Evolutionary conservation across 805 yeast genomes (phyloP).

Genomic region (Candida cerambycidarum): DNA sequence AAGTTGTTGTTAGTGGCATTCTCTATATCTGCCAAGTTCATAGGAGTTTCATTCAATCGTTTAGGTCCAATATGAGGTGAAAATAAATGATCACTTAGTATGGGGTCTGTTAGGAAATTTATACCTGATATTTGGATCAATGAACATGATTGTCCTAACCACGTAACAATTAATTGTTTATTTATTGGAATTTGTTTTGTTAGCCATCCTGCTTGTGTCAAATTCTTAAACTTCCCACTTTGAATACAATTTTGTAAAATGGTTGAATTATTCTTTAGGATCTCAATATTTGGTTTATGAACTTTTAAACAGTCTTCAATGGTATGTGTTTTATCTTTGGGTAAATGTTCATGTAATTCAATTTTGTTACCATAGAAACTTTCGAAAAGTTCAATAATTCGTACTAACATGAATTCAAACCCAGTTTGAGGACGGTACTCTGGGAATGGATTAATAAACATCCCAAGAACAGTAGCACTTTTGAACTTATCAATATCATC

Average conservation of each 20-base stretch:
- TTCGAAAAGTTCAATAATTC: conserved; percentile 71
- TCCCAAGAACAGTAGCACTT: conserved; percentile 58
- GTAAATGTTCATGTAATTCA: conserved; percentile 36
- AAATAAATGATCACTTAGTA: conserved; percentile 66
- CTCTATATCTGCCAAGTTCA: conserved; percentile 54
- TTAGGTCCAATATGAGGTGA: conserved; percentile 73
- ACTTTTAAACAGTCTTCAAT: conserved; percentile 61
- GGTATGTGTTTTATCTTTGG: conserved; percentile 37
- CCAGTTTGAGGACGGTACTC: conserved; percentile 90
- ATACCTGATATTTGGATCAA: conserved; percentile 67
- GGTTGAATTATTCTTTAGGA: conserved; percentile 36
- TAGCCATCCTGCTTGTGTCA: conserved; percentile 6
- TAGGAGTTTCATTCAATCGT: conserved; percentile 78
- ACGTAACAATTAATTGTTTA: conserved; percentile 66
- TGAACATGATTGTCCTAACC: conserved; percentile 94
- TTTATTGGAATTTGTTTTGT: conserved; percentile 28
- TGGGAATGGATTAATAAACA: conserved; percentile 86
- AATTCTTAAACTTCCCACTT: conserved; percentile 1
- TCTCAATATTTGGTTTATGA: conserved; percentile 53
- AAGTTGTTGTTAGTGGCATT: conserved; percentile 53
- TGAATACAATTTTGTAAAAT: conserved; percentile 28
- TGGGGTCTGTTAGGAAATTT: conserved; percentile 84
- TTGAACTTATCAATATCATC: conserved; percentile 22
- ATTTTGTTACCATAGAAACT: conserved; percentile 40
- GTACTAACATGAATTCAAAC: conserved; percentile 75